Evolutionary conservation across 768 basidiomycete genomes (phyloP).

Genomic region (Leucogyrophana mollusca): DNA sequence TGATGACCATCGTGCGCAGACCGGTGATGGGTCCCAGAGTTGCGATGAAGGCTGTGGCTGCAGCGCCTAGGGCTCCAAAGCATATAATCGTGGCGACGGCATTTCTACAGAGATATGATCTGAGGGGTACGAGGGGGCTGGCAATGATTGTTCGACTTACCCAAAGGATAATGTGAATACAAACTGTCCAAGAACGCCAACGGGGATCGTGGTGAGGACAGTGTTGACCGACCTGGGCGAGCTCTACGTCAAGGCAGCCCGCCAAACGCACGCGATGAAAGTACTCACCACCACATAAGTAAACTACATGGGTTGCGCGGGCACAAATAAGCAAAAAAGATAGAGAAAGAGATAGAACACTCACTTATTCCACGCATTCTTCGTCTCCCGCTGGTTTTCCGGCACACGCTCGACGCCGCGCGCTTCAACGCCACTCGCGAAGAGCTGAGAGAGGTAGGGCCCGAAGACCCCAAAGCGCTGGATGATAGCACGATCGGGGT

Average conservation of each 20-base stretch:
- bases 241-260: background rate
- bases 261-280: background rate
- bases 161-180: slow-evolving; percentile 48
- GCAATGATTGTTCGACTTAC: slow-evolving; percentile 28
- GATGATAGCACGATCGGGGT: slow-evolving; percentile 26
- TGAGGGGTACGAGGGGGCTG: too few species aligned
- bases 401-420: slow-evolving; percentile 55
- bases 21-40: slow-evolving; percentile 54
- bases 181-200: slow-evolving; percentile 48
- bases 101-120: slow-evolving; percentile 36
- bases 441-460: slow-evolving; percentile 36
- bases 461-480: slow-evolving; percentile 29
- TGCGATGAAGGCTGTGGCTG: slow-evolving; percentile 48
- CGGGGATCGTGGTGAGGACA: slow-evolving; percentile 47
- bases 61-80: slow-evolving; percentile 43
- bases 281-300: slow-evolving; percentile 43
- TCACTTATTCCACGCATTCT: slow-evolving; percentile 45
- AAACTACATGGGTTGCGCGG: slow-evolving; percentile 26
- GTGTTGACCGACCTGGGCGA: slow-evolving; percentile 43
- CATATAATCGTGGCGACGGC: slow-evolving; percentile 43
- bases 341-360: slow-evolving; percentile 9
- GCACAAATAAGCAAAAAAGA: background rate
- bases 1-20: slow-evolving; percentile 53
- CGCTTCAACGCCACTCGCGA: slow-evolving; percentile 50
- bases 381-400: slow-evolving; percentile 44